Evolutionary conservation across 148 eudicot genomes (phyloP).

Genomic region (Fagopyrum tataricum): DNA sequence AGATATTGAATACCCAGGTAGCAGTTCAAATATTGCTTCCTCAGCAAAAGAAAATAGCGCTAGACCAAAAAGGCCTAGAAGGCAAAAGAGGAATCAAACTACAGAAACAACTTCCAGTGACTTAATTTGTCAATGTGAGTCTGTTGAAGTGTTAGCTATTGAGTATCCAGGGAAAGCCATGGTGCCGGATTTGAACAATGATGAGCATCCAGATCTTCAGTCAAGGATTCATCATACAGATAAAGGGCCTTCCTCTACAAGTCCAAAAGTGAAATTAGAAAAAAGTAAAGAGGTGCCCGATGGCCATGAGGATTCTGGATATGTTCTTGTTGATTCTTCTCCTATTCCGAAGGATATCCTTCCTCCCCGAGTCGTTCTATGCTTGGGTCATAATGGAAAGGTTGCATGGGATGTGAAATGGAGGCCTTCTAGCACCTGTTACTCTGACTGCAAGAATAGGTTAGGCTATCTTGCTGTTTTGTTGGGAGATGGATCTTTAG

Average conservation of each 20-base stretch:
- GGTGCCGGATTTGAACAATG: too few relatives aligned
- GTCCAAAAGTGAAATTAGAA: conserved; percentile 2
- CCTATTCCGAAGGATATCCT: conserved; percentile 23
- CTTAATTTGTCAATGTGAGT: conserved; percentile 20
- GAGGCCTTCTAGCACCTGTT: conserved; percentile 41
- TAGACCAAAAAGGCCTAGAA: conserved; percentile 41
- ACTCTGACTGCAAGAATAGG: conserved; percentile 35
- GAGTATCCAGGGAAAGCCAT: conserved; percentile 14
- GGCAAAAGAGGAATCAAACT: conserved; percentile 47
- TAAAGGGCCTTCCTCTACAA: conserved; percentile 14
- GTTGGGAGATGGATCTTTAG: conserved; percentile 85
- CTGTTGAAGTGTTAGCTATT: conserved; percentile 25
- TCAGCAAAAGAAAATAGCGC: not conserved
- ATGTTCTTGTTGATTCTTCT: too few relatives aligned
- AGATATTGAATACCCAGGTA: conserved; percentile 30
- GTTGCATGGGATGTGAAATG: conserved; percentile 98
- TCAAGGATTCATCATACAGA: conserved; percentile 13
- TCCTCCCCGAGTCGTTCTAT: conserved; percentile 70
- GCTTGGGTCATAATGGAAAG: conserved; percentile 92
- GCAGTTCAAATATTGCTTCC: conserved; percentile 17
- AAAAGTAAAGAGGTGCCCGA: not conserved
- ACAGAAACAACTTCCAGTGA: conserved; percentile 15
- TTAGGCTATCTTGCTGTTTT: conserved; percentile 97
- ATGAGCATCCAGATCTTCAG: conserved; percentile 13
- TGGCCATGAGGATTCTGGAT: not conserved